Percentiles rank a stretch among this genome's conserved stretches.
phyloP scores from a whole-genome alignment of 148 eudicot genomes.

The Diospyros kaki region DNA sequence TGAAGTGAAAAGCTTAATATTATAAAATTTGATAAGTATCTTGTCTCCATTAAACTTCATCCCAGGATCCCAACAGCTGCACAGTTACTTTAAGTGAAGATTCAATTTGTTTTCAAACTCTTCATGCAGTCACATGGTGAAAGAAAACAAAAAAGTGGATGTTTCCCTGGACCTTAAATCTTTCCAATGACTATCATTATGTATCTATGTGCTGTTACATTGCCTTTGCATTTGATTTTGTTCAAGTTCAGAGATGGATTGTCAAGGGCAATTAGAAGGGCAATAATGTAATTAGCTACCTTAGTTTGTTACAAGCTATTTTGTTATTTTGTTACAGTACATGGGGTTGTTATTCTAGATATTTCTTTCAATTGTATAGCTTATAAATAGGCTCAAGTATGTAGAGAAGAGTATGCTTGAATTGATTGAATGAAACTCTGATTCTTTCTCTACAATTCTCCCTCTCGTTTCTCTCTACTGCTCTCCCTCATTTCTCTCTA shows the following conservation, averaged over 20 bases:
- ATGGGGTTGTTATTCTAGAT: too few relatives aligned
- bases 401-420: too few relatives aligned
- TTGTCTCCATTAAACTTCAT: not conserved
- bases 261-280: too few relatives aligned
- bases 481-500: too few relatives aligned
- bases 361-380: too few relatives aligned
- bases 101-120: not conserved
- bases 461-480: too few relatives aligned
- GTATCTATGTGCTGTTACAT: not conserved
- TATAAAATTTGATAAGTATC: not conserved
- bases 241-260: not conserved
- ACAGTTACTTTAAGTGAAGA: not conserved
- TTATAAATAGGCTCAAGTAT: too few relatives aligned
- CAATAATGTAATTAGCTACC: too few relatives aligned
- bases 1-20: not conserved
- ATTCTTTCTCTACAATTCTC: too few relatives aligned
- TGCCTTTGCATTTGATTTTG: not conserved
- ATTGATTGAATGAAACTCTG: too few relatives aligned
- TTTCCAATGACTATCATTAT: constrained; percentile 4
- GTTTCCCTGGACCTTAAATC: not conserved
- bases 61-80: not conserved
- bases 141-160: not conserved
- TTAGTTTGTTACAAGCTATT: too few relatives aligned
- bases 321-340: too few relatives aligned
- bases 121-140: not conserved